A percentile compares a stretch with the other conserved stretches of the same genome.
Evolutionary conservation across 164 flowering plant species (phyloP).

Genomic region (Saururus chinensis): DNA sequence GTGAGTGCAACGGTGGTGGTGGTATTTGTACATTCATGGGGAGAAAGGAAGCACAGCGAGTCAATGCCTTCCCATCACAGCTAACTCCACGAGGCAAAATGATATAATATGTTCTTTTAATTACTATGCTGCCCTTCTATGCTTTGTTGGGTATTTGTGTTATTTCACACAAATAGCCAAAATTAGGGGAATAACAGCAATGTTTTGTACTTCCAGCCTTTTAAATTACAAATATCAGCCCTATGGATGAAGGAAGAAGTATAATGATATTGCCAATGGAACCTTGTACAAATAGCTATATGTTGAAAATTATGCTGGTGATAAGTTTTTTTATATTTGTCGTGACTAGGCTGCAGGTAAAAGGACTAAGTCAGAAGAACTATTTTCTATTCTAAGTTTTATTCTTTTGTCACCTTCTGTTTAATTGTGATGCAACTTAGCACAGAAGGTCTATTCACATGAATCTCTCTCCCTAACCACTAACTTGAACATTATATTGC

Average conservation of each 20-base stretch:
- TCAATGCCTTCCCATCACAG: slow-evolving; percentile 1
- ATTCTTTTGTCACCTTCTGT: too few relatives aligned
- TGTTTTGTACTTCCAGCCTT: neutral
- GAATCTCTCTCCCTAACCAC: too few relatives aligned
- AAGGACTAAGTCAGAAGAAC: neutral
- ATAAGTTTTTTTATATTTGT: neutral
- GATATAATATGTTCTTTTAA: neutral
- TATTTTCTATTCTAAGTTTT: too few relatives aligned
- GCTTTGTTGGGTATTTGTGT: neutral
- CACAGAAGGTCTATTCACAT: too few relatives aligned
- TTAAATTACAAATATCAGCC: neutral
- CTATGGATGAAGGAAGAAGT: neutral
- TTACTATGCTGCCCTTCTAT: neutral
- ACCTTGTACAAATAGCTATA: too few relatives aligned
- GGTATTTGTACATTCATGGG: neutral
- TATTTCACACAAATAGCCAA: too few relatives aligned
- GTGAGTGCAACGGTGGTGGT: neutral
- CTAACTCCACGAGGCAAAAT: slow-evolving; percentile 2
- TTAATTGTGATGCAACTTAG: too few relatives aligned
- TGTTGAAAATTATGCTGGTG: neutral
- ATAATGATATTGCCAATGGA: too few relatives aligned
- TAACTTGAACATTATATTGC: too few relatives aligned
- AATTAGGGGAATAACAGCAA: too few relatives aligned
- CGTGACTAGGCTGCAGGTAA: neutral
- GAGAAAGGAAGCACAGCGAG: neutral